Conservation (phyloP, 2,329 filamentous ascomycete species). For the Parascedosporium putredinis region DNA sequence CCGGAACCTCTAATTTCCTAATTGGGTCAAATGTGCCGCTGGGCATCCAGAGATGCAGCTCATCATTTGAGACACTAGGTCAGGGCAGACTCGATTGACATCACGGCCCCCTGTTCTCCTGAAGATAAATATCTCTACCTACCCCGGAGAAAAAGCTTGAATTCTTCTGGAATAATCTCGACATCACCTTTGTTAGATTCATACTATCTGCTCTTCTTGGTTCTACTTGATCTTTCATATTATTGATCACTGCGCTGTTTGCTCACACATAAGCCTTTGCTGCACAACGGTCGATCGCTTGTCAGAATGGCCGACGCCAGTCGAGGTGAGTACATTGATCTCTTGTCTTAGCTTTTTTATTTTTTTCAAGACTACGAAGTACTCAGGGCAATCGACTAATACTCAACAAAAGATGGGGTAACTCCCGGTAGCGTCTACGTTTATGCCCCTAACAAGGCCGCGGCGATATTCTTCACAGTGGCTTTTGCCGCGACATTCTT, state of each 20-base stretch:
- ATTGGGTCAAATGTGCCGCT: background rate
- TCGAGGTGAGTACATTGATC: no score
- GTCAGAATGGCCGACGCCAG: no score
- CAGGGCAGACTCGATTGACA: background rate
- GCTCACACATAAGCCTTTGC: no score
- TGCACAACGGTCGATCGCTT: no score
- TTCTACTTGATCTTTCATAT: background rate
- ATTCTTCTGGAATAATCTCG: no score
- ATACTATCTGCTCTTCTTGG: background rate
- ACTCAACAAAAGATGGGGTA: no score
- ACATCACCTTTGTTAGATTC: background rate
- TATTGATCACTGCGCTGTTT: no score
- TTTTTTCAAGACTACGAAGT: no score
- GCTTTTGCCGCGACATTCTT: constrained; percentile 27
- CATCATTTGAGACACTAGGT: no score
- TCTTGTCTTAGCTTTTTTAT: no score
- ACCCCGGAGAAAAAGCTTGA: background rate
- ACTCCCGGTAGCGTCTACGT: constrained; percentile 33
- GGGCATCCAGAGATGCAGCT: background rate
- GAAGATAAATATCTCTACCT: background rate
- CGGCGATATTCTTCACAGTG: constrained; percentile 34
- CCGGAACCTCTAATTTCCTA: background rate
- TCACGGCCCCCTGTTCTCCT: no score
- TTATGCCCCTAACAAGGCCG: constrained; percentile 36
- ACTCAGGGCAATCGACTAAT: no score